Evolutionary conservation across 2,329 filamentous ascomycete genomes (phyloP).

Genomic region (Neofusicoccum umdonicola): DNA sequence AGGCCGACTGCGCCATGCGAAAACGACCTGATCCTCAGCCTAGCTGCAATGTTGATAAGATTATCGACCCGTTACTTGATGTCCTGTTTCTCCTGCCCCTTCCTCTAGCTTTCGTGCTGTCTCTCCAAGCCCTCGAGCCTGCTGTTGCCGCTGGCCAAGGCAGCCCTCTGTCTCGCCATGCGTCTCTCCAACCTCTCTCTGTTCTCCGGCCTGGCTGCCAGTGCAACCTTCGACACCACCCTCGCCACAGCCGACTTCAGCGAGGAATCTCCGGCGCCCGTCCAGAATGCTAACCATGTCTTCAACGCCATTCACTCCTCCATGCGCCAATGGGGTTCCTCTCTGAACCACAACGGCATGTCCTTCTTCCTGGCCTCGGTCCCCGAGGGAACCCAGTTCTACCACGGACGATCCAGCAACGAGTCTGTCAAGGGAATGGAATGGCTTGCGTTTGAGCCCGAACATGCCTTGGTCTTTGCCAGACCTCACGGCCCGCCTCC

Average conservation of each 20-base stretch:
- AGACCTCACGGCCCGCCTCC: slow-evolving; percentile 20
- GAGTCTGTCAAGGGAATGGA: slow-evolving; percentile 56
- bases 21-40: slow-evolving; percentile 7
- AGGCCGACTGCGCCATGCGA: background rate
- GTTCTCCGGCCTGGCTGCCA: slow-evolving; percentile 1
- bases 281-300: slow-evolving; percentile 59
- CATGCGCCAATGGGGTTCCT: slow-evolving; percentile 72
- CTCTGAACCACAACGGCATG: slow-evolving; percentile 73
- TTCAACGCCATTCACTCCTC: slow-evolving; percentile 73
- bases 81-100: background rate
- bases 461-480: slow-evolving; percentile 69
- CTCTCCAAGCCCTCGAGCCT: background rate
- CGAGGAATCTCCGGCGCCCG: background rate
- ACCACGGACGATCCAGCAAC: slow-evolving; percentile 58
- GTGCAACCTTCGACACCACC: background rate
- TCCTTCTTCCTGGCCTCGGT: slow-evolving; percentile 66
- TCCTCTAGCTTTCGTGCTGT: background rate
- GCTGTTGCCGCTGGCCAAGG: background rate
- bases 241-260: background rate
- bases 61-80: background rate
- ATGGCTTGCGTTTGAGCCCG: slow-evolving; percentile 75
- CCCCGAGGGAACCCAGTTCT: slow-evolving; percentile 63
- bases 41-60: slow-evolving; percentile 2
- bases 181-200: slow-evolving; percentile 6
- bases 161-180: background rate